Conservation (phyloP, 768 basidiomycete genomes). For the Termitomyces sp. region DNA sequence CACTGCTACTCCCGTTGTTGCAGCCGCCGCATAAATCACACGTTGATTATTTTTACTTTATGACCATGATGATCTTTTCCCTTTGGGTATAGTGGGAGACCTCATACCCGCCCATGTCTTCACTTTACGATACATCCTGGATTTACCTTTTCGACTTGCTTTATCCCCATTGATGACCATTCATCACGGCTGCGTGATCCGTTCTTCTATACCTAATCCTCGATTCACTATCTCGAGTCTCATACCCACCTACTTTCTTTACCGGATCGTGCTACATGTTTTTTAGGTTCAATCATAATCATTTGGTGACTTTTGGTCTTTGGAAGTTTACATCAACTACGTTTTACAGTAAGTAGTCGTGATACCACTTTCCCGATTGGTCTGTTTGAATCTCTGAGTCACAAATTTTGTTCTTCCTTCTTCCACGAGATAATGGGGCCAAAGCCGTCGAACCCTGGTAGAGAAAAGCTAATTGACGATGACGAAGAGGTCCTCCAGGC, state of each 20-base stretch:
- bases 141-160: slow-evolving; percentile 54
- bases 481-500: slow-evolving; percentile 91
- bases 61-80: slow-evolving; percentile 38
- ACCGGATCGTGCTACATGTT: slow-evolving; percentile 56
- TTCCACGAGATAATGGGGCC: slow-evolving; percentile 51
- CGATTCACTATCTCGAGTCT: slow-evolving; percentile 54
- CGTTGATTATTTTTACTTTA: slow-evolving; percentile 24
- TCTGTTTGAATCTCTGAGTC: slow-evolving; percentile 20
- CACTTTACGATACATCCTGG: slow-evolving; percentile 51
- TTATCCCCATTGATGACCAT: slow-evolving; percentile 42
- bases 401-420: slow-evolving; percentile 12
- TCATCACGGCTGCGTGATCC: slow-evolving; percentile 64
- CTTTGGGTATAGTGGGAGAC: slow-evolving; percentile 7
- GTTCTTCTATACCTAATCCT: slow-evolving; percentile 62
- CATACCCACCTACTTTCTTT: slow-evolving; percentile 59
- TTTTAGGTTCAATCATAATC: slow-evolving; percentile 58
- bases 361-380: slow-evolving; percentile 12
- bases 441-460: slow-evolving; percentile 48
- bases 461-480: slow-evolving; percentile 63
- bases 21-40: slow-evolving; percentile 72
- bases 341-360: background rate
- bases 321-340: background rate
- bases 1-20: slow-evolving; percentile 62
- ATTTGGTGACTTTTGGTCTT: slow-evolving; percentile 29
- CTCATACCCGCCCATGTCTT: slow-evolving; percentile 23